phyloP scores from a whole-genome alignment of 1,284 basidiomycete species.

The Puccinia hordei region DNA sequence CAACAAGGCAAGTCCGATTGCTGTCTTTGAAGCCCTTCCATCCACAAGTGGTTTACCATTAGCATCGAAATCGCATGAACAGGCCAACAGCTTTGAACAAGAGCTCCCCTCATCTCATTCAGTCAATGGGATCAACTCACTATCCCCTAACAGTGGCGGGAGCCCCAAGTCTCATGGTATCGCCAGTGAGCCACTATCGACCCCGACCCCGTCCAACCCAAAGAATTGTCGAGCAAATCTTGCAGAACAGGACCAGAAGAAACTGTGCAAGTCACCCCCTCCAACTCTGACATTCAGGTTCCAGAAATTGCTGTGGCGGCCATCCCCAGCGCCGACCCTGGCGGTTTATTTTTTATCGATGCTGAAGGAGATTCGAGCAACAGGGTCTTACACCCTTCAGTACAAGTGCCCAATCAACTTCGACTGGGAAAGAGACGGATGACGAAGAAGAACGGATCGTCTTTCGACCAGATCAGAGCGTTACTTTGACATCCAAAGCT shows the following conservation, averaged over 20 bases:
- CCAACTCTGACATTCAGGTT: not conserved
- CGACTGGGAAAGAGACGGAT: slow-evolving; percentile 17
- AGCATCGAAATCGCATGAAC: not conserved
- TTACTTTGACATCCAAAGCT: not conserved
- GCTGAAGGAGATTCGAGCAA: slow-evolving; percentile 10
- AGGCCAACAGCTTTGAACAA: not conserved
- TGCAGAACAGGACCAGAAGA: not conserved
- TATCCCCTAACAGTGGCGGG: not conserved
- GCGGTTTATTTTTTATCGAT: slow-evolving; percentile 20
- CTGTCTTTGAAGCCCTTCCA: not conserved
- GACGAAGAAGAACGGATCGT: slow-evolving; percentile 30
- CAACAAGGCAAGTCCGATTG: not conserved
- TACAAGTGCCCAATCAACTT: not conserved
- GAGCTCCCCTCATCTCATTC: not conserved
- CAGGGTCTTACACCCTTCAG: not conserved
- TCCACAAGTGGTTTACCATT: not conserved
- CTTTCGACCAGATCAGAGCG: slow-evolving; percentile 3
- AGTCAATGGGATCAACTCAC: not conserved
- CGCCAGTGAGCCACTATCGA: not conserved
- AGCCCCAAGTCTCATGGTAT: not conserved
- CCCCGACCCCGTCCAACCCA: too few relatives aligned
- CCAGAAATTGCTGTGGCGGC: not conserved
- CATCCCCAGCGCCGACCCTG: not conserved
- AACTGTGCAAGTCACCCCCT: not conserved
- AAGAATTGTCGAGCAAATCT: not conserved